Percentiles rank a stretch among this genome's conserved stretches.
Evolutionary conservation across 352 stramenopile genomes (phyloP).

Genomic region (Pythium myriotylum): DNA sequence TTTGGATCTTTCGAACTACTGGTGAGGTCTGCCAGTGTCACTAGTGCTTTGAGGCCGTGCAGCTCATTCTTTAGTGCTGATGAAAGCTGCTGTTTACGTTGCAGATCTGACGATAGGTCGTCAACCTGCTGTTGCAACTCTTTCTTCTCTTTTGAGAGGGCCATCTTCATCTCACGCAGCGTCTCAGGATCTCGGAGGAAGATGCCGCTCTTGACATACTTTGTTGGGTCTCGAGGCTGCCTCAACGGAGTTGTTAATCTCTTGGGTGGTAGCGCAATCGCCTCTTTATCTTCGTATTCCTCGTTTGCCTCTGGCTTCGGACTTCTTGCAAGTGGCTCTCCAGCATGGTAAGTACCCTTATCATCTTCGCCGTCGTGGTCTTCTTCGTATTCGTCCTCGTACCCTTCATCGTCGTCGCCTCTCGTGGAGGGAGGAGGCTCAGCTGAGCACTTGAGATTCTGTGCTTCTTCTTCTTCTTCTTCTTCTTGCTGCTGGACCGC

Average conservation of each 20-base stretch:
- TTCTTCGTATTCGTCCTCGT: constrained; percentile 29
- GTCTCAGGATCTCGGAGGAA: constrained; percentile 69
- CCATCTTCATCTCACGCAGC: constrained; percentile 40
- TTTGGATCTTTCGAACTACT: not conserved
- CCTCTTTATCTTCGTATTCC: not conserved
- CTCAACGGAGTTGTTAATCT: not conserved
- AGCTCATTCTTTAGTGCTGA: constrained; percentile 47
- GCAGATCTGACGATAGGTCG: constrained; percentile 34
- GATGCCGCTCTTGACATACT: constrained; percentile 31
- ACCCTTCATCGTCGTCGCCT: constrained; percentile 13
- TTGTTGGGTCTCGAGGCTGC: constrained; percentile 18
- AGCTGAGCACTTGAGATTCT: constrained; percentile 14
- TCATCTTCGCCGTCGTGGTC: constrained; percentile 24
- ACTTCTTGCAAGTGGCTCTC: not conserved
- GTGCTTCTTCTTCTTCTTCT: not conserved
- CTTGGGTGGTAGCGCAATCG: not conserved
- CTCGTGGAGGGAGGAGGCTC: constrained; percentile 22
- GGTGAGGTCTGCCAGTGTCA: constrained; percentile 42
- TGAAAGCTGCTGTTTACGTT: constrained; percentile 39
- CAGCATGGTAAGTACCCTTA: constrained; percentile 6
- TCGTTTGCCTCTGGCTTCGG: constrained; percentile 6
- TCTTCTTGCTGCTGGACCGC: not conserved
- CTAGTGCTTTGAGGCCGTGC: constrained; percentile 50
- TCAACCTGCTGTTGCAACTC: constrained; percentile 38
- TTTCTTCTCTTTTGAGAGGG: constrained; percentile 45